A percentile compares a stretch with the other conserved stretches of the same genome.
phyloP scores from a whole-genome alignment of 306 rosid species.

The Malus orientalis region DNA sequence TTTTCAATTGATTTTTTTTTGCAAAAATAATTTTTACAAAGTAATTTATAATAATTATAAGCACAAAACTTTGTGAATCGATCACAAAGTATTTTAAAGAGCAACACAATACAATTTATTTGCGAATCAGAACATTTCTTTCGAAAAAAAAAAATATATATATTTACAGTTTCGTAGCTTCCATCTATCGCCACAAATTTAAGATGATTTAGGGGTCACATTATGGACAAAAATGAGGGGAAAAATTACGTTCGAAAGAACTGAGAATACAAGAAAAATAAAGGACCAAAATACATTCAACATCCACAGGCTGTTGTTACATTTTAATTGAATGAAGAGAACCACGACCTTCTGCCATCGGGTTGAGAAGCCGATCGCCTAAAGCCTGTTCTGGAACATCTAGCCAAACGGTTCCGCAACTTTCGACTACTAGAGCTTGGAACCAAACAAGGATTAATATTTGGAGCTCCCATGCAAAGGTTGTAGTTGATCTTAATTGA shows the following conservation, averaged over 20 bases:
- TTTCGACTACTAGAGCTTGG: constrained; percentile 33
- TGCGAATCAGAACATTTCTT: neutral
- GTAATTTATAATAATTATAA: too few relatives aligned
- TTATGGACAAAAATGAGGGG: neutral
- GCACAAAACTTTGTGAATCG: too few relatives aligned
- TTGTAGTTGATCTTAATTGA: constrained; percentile 44
- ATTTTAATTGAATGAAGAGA: constrained; percentile 64
- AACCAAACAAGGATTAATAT: constrained; percentile 46
- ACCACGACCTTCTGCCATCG: constrained; percentile 65
- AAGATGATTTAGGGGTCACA: neutral
- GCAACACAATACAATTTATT: neutral
- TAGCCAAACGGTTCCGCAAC: constrained; percentile 30
- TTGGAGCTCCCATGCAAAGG: constrained; percentile 56
- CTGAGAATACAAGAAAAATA: neutral
- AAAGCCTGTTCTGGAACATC: constrained; percentile 49
- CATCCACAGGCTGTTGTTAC: constrained; percentile 52
- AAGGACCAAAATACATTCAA: constrained; percentile 14
- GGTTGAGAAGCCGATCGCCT: constrained; percentile 43
- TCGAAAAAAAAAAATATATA: neutral
- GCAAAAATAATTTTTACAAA: too few relatives aligned
- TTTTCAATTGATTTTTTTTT: too few relatives aligned
- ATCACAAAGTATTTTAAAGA: too few relatives aligned
- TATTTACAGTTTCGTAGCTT: neutral
- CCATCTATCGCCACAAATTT: neutral
- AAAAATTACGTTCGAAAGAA: neutral